These are phyloP conservation scores for Melocanna baccifera DNA, from an alignment of 176 grass and related monocot genomes.

Conservation along the genomic window DNA sequence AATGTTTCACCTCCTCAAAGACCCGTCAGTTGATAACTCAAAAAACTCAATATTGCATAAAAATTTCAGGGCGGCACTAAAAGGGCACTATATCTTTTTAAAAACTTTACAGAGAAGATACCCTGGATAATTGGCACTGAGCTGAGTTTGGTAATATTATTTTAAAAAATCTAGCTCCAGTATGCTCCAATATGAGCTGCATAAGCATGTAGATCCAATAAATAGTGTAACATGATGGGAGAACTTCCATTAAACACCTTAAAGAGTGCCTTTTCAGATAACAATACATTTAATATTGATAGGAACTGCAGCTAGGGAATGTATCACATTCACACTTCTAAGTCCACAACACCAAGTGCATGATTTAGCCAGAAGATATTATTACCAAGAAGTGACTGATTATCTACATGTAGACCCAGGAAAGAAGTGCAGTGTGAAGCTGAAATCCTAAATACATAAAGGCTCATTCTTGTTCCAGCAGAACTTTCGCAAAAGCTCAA, in stretches of 20 bases:
- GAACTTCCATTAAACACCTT: conserved; percentile 22
- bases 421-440: conserved; percentile 35
- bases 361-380: conserved; percentile 25
- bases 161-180: neutral
- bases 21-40: conserved; percentile 24
- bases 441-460: conserved; percentile 48
- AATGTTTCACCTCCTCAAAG: conserved; percentile 17
- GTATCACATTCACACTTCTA: conserved; percentile 17
- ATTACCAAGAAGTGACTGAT: conserved; percentile 21
- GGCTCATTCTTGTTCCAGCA: conserved; percentile 49
- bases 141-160: conserved; percentile 3
- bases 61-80: neutral
- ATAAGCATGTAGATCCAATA: conserved; percentile 25
- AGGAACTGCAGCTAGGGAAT: conserved; percentile 10
- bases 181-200: neutral
- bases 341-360: conserved; percentile 40
- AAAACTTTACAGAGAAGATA: conserved; percentile 13
- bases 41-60: conserved; percentile 12
- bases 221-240: neutral
- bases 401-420: conserved; percentile 42
- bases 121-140: conserved; percentile 10
- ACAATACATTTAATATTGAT: conserved; percentile 36
- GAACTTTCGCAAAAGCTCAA: conserved; percentile 24
- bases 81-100: neutral
- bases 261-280: neutral